A percentile compares a stretch with the other conserved stretches of the same genome.
Conservation (phyloP, 495 filamentous ascomycete genomes). For the Lepidopterella palustris region DNA sequence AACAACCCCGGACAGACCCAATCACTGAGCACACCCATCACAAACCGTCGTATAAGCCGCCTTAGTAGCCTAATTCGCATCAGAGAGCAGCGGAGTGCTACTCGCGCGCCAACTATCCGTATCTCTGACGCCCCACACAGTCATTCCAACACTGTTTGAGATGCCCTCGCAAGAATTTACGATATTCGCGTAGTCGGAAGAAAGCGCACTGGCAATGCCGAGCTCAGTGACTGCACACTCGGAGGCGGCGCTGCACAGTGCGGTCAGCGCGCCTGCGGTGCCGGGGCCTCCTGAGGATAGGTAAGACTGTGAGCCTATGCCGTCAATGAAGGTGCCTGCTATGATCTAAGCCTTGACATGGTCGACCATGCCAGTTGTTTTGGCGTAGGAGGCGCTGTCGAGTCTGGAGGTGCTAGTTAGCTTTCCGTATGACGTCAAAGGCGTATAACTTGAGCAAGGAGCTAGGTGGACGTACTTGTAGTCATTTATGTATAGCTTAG, state of each 20-base stretch:
- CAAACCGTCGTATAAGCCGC: conserved; percentile 57
- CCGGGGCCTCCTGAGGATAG: conserved; percentile 44
- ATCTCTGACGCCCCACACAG: conserved; percentile 71
- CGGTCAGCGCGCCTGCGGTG: conserved; percentile 47
- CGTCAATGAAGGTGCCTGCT: conserved; percentile 64
- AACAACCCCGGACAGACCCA: too few relatives aligned
- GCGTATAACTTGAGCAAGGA: background rate
- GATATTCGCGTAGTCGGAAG: conserved; percentile 56
- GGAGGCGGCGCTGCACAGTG: conserved; percentile 46
- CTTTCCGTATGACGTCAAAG: too few relatives aligned
- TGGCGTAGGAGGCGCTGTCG: conserved; percentile 44
- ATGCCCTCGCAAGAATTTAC: conserved; percentile 57
- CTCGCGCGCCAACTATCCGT: conserved; percentile 56
- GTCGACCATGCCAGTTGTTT: conserved; percentile 55
- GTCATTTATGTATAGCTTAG: conserved; percentile 64
- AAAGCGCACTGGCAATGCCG: conserved; percentile 54
- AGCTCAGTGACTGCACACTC: conserved; percentile 61
- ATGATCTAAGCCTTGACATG: conserved; percentile 62
- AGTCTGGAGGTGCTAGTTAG: too few relatives aligned
- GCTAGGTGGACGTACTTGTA: conserved; percentile 52
- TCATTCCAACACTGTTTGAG: conserved; percentile 64
- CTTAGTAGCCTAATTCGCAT: conserved; percentile 58
- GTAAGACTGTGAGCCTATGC: conserved; percentile 64
- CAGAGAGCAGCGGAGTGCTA: conserved; percentile 56
- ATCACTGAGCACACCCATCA: too few relatives aligned